Base-by-base conservation (phyloP, 2,329 filamentous ascomycete genomes). In the Paraphoma chrysanthemicola region DNA sequence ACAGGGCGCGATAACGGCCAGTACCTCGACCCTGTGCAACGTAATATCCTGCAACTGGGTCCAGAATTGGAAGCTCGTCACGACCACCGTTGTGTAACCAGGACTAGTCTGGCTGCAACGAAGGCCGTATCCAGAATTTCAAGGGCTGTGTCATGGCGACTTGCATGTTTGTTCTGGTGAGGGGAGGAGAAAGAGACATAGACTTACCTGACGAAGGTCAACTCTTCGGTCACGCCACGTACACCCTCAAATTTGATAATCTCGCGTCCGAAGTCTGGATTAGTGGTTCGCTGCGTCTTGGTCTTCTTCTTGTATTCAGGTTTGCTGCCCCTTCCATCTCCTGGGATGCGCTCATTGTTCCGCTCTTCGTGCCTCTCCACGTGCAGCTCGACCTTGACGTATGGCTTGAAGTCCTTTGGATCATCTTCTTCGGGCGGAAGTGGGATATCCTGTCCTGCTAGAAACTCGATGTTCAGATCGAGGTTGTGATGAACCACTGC, bases 301-400 rank as follows among this genome's bases (percentile, higher is more conserved):
- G 79, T 82, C 56, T 76, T 78, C 54, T 74, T 76, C 60, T 82
- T 83, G 63, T 71, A 78, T 48, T 81, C 83, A 47, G 80, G 80
- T 57, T 84, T 83, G 63, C 86, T 85, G 54, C 81, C 79, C 60
- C 82, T 80, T 6, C 81, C 79, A 18, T 80, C 79, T 45, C 82
- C 83, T 36, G 74, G 78, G 16, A 81, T 71, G 6, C 71, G 69
- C 46, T 77, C 77, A 1, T 76, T 72, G 8, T 75, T 74, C 5
- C 77, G 77, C 60, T 85, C 82, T 51, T 82, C 80, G n/a, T 79
- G 79, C 53, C 81, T 90, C 70, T 95, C 92, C 14, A 93, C 86
- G 74, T 96, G 92, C 53, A 97, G 78, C 72, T 95, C 90, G 60
- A 89, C 89, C 72, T 90, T 92, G 67, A 97, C 85, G 56, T 90